Evolutionary conservation across 2,329 filamentous ascomycete genomes (phyloP), one percentile per base, ranked within the genome.

Genomic region (Fusarium abutilonis): DNA sequence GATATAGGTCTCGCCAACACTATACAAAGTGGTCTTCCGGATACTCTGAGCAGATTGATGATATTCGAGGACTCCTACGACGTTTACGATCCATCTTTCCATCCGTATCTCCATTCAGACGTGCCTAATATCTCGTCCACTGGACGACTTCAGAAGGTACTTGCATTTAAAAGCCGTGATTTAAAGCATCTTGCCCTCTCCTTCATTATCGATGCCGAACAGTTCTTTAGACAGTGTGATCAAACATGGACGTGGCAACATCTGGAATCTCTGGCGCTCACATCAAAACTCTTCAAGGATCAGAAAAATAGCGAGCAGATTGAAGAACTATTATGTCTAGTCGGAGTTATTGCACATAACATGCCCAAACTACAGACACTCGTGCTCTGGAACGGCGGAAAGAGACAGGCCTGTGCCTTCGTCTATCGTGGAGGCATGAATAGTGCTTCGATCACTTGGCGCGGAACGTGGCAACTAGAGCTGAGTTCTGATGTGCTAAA

Each of bases 301-400:
- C 7, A 9, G 42, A 53, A 43, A 45, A 63, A 52, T 6, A 59
- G 47, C 38, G 9, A 54, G 35, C 4, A 57, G 31, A 70, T 71
- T 43, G 48, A 68, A 15, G 34, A 4, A 43, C 55, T 77, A 51
- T 54, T 76, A 29, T 52, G 46, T 39, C 46, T n/a, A 46, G 73
- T 69, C 21, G 57, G 69, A 0, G 47, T 38, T 9, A 8, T 63
- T 48, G 71, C 60, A n/a, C 66, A 44, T 46, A 44, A 61, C 36
- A 76, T 77, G 72, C 72, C 72, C n/a, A 63, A 60, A 41, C 8
- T 76, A 32, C 64, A 70, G 21, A 73, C 66, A 4, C 52, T 77
- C 42, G 72, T 73, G 43, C 56, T 77, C n/a, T 77, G 74, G 74
- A 73, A 76, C 56, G 70, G 72, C 41, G 47, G 43, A 34, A 68